Percentiles rank a stretch among this genome's conserved stretches.
Conservation (phyloP, 2,329 filamentous ascomycete species). For the Volutella citrinella region DNA sequence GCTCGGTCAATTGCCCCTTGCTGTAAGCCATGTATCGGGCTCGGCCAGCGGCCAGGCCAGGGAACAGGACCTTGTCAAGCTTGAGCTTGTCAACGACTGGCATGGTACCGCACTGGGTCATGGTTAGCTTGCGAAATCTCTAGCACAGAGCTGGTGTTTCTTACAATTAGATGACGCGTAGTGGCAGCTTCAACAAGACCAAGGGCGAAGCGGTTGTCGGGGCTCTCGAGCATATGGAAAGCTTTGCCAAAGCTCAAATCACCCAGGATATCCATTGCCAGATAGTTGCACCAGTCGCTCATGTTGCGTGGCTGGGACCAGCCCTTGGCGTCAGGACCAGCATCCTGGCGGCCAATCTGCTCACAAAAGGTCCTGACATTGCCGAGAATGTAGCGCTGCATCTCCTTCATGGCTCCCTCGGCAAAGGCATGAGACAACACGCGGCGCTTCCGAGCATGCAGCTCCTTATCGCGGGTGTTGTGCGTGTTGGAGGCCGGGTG, state of each 20-base stretch:
- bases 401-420: constrained; percentile 62
- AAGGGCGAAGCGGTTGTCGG: constrained; percentile 64
- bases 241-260: constrained; percentile 61
- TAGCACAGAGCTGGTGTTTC: constrained; percentile 22
- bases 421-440: constrained; percentile 72
- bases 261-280: constrained; percentile 61
- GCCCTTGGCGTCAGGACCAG: constrained; percentile 46
- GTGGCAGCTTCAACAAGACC: constrained; percentile 66
- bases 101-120: constrained; percentile 64
- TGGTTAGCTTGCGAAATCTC: constrained; percentile 12
- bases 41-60: constrained; percentile 61
- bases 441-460: constrained; percentile 68
- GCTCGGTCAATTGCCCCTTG: constrained; percentile 62
- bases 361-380: constrained; percentile 67
- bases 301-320: constrained; percentile 61
- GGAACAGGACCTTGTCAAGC: constrained; percentile 67
- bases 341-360: constrained; percentile 44
- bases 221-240: constrained; percentile 58
- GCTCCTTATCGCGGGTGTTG: constrained; percentile 65
- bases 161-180: constrained; percentile 65
- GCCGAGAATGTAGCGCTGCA: constrained; percentile 64
- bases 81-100: constrained; percentile 64
- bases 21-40: constrained; percentile 71
- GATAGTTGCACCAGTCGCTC: constrained; percentile 60
- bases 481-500: constrained; percentile 71